A percentile compares a stretch with the other conserved stretches of the same genome.
Evolutionary conservation across 31 red algal genomes (phyloP).

Genomic region (Odonthalia washingtoniensis): DNA sequence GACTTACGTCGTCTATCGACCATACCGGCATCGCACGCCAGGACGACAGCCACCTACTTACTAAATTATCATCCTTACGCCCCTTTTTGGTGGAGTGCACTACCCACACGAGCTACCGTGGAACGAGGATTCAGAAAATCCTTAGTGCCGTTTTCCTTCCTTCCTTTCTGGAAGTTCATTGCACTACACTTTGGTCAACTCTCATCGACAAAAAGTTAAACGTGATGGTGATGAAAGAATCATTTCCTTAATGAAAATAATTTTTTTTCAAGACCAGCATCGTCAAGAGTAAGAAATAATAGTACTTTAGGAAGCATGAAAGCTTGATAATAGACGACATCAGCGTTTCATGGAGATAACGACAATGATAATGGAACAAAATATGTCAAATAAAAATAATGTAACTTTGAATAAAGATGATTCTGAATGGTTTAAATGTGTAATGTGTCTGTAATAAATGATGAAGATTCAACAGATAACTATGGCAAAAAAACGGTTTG

Average conservation of each 20-base stretch:
- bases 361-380: not conserved
- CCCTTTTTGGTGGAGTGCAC: too few species aligned
- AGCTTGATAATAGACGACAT: not conserved
- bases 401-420: not conserved
- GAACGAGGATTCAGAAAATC: too few species aligned
- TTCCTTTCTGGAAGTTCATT: too few species aligned
- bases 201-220: not conserved
- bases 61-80: too few species aligned
- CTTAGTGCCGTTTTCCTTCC: too few species aligned
- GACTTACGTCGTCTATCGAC: too few species aligned
- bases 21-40: too few species aligned
- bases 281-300: not conserved
- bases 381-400: not conserved
- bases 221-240: not conserved
- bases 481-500: constrained; percentile 11
- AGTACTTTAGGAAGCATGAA: not conserved
- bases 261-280: not conserved
- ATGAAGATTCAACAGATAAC: not conserved
- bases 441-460: not conserved
- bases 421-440: not conserved
- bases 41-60: too few species aligned
- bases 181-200: too few species aligned
- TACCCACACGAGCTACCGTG: too few species aligned
- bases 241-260: not conserved
- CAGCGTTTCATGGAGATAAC: not conserved